These are phyloP conservation scores for Otatea glauca DNA, from an alignment of 176 grass and related monocot species.

Conservation along the genomic window DNA sequence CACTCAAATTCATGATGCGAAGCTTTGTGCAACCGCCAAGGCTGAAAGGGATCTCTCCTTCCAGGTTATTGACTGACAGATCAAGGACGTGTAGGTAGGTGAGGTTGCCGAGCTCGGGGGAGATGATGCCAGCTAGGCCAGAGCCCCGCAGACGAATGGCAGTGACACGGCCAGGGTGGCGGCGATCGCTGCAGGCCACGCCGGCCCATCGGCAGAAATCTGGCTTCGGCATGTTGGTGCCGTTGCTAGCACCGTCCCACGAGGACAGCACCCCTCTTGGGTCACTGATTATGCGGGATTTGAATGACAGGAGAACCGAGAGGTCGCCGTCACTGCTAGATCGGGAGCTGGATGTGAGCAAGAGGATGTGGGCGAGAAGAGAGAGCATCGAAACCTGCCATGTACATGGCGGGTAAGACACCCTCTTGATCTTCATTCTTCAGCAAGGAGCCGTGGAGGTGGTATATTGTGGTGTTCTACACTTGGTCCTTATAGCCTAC, in stretches of 20 bases:
- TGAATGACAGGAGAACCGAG: slow-evolving; percentile 20
- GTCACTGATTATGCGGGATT: slow-evolving; percentile 37
- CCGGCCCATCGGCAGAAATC: slow-evolving; percentile 37
- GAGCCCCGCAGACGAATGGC: neutral
- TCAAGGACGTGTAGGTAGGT: slow-evolving; percentile 25
- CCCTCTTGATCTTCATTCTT: neutral
- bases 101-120: slow-evolving; percentile 26
- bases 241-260: neutral
- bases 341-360: slow-evolving; percentile 18
- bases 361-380: slow-evolving; percentile 28
- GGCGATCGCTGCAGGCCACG: neutral
- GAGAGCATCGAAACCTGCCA: slow-evolving; percentile 15
- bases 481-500: neutral
- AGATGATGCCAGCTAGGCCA: slow-evolving; percentile 16
- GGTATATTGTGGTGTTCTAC: neutral
- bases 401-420: neutral
- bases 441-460: neutral
- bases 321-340: neutral
- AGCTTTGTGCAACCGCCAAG: neutral
- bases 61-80: slow-evolving; percentile 18
- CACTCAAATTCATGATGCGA: neutral
- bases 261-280: neutral
- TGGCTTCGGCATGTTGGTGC: slow-evolving; percentile 3
- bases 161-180: slow-evolving; percentile 8
- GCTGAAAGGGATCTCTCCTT: slow-evolving; percentile 16